phyloP scores from a whole-genome alignment of 2,329 filamentous ascomycete species.

The Aspergillus fijiensis region DNA sequence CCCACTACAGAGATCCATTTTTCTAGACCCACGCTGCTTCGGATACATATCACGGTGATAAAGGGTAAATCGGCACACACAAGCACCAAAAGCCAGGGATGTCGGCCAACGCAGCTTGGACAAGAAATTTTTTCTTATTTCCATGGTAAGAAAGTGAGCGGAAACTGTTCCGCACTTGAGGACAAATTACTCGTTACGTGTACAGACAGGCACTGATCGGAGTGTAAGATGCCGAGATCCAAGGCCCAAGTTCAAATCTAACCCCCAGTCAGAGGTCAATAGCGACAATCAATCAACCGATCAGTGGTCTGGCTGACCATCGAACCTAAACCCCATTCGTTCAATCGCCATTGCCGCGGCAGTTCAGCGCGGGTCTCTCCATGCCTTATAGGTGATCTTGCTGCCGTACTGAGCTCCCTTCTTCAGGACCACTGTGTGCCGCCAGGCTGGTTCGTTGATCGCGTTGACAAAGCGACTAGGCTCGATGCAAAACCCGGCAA shows the following conservation, averaged over 20 bases:
- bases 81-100: background rate
- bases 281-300: background rate
- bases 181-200: background rate
- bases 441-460: conserved; percentile 77
- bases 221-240: conserved; percentile 7
- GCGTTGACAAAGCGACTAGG: conserved; percentile 90
- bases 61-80: conserved; percentile 18
- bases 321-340: background rate
- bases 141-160: background rate
- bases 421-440: conserved; percentile 73
- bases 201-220: background rate
- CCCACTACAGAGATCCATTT: background rate
- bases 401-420: conserved; percentile 81
- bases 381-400: conserved; percentile 79
- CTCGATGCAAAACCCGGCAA: conserved; percentile 87
- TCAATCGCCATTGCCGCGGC: background rate
- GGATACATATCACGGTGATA: conserved; percentile 15
- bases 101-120: conserved; percentile 4
- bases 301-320: background rate
- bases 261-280: background rate
- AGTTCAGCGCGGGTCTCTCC: conserved; percentile 59
- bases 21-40: conserved; percentile 2
- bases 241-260: conserved; percentile 2
- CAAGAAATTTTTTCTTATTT: background rate
- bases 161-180: background rate